A percentile compares a stretch with the other conserved stretches of the same genome.
Conservation (phyloP, 2,329 filamentous ascomycete genomes). For the Immersiporthe knoxdaviesiana region DNA sequence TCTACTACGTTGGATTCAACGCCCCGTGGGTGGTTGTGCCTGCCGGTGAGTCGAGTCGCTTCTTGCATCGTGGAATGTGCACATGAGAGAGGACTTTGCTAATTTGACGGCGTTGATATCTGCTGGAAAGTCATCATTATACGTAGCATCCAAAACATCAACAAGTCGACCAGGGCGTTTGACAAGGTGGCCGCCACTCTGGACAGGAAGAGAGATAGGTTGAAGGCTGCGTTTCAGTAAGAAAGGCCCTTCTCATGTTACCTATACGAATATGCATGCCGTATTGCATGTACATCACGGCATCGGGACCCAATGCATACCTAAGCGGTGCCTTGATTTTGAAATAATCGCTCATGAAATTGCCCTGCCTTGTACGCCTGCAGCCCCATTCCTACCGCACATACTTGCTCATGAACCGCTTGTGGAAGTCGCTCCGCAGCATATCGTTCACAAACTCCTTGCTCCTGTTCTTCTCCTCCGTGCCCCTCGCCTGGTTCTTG, state of each 20-base stretch:
- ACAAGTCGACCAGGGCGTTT: slow-evolving; percentile 22
- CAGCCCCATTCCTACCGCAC: slow-evolving; percentile 48
- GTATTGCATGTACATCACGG: too few relatives aligned
- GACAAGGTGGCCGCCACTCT: slow-evolving; percentile 21
- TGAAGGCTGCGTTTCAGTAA: slow-evolving; percentile 18
- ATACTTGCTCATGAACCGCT: slow-evolving; percentile 86
- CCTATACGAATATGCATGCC: background rate
- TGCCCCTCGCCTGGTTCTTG: slow-evolving; percentile 96
- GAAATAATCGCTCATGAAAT: background rate
- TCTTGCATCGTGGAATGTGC: background rate
- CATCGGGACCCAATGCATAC: background rate
- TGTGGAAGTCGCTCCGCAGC: slow-evolving; percentile 94
- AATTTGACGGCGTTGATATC: background rate
- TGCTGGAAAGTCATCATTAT: slow-evolving; percentile 16
- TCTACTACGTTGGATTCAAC: slow-evolving; percentile 66
- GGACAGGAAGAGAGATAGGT: slow-evolving; percentile 17
- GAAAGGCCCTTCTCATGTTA: too few relatives aligned
- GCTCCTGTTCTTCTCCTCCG: slow-evolving; percentile 82
- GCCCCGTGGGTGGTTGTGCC: slow-evolving; percentile 63
- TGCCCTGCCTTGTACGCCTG: background rate
- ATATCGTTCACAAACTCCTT: slow-evolving; percentile 98
- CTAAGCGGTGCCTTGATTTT: background rate
- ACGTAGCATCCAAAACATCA: slow-evolving; percentile 19
- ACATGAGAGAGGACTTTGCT: background rate
- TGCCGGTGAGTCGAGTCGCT: slow-evolving; percentile 46